Conservation (phyloP, 1,284 basidiomycete genomes). For the Puccinia horiana region DNA sequence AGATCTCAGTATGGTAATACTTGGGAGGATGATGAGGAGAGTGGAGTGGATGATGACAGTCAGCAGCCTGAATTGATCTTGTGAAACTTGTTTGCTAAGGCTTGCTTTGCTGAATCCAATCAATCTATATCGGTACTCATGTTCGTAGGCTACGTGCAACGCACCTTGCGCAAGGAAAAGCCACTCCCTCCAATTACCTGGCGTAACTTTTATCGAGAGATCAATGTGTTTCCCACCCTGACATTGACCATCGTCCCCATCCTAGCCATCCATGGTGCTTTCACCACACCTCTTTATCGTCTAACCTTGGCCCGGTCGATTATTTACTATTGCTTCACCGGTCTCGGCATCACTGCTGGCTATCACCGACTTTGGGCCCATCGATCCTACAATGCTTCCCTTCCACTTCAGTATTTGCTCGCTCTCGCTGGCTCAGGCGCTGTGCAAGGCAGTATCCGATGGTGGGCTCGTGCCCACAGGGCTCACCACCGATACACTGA, state of each 20-base stretch:
- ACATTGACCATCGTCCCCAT: slow-evolving; percentile 73
- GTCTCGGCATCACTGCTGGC: slow-evolving; percentile 70
- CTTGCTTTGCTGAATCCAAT: not conserved
- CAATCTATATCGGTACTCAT: not conserved
- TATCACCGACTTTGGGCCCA: slow-evolving; percentile 94
- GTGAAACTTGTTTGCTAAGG: slow-evolving; percentile 69
- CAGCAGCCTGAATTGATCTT: slow-evolving; percentile 54
- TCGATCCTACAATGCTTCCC: slow-evolving; percentile 82
- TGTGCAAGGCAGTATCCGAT: slow-evolving; percentile 85
- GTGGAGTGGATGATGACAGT: slow-evolving; percentile 63
- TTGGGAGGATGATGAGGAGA: slow-evolving; percentile 52
- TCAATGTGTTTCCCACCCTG: slow-evolving; percentile 74
- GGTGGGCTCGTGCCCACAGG: slow-evolving; percentile 92
- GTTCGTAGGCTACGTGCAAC: slow-evolving; percentile 68
- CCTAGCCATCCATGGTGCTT: slow-evolving; percentile 70
- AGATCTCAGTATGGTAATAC: slow-evolving; percentile 12
- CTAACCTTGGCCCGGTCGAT: slow-evolving; percentile 67
- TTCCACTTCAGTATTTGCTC: slow-evolving; percentile 74
- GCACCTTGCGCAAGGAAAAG: slow-evolving; percentile 74
- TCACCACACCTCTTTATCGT: slow-evolving; percentile 66
- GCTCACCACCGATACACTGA: slow-evolving; percentile 82
- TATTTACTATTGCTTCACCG: slow-evolving; percentile 72
- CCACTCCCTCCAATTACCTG: slow-evolving; percentile 63
- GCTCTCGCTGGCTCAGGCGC: slow-evolving; percentile 79
- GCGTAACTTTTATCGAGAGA: slow-evolving; percentile 69